These are phyloP conservation scores for Fusarium lyarnte DNA, from an alignment of 2,329 filamentous ascomycete species.

Conservation along the genomic window DNA sequence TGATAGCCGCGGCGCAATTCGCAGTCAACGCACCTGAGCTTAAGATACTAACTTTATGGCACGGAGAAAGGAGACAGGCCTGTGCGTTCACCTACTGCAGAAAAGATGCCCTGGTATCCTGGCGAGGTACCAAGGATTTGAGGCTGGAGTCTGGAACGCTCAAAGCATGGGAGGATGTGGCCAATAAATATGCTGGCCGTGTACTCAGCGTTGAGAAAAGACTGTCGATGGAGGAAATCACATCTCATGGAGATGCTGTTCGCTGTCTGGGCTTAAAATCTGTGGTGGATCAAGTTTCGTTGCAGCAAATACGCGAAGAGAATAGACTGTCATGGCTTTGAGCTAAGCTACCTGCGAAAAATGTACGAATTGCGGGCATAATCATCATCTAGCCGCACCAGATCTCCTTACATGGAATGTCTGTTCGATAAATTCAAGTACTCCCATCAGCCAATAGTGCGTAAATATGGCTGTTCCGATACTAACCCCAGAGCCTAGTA, in stretches of 20 bases:
- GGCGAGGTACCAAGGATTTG: constrained; percentile 13
- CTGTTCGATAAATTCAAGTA: too few species aligned
- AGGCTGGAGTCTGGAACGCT: neutral
- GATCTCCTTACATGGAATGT: neutral
- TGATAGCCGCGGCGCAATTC: neutral
- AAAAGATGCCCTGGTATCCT: neutral
- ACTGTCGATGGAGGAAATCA: neutral
- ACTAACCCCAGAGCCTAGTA: neutral
- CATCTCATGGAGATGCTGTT: constrained; percentile 30
- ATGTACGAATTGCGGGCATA: neutral
- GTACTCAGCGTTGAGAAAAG: neutral
- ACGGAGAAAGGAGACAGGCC: constrained; percentile 10
- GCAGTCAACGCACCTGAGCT: constrained; percentile 16
- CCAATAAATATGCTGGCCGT: neutral
- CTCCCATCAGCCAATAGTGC: too few species aligned
- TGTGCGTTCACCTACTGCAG: constrained; percentile 11
- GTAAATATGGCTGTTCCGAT: too few species aligned
- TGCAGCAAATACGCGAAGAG: constrained; percentile 23
- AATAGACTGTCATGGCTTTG: neutral
- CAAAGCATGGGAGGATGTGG: neutral
- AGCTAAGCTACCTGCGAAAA: too few species aligned
- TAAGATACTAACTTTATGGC: constrained; percentile 16
- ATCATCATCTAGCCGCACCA: neutral
- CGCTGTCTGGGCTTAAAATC: constrained; percentile 2
- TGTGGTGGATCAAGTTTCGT: constrained; percentile 8